These are phyloP conservation scores for Prunella vulgaris DNA, from an alignment of 257 asterid genomes.

Conservation along the genomic window DNA sequence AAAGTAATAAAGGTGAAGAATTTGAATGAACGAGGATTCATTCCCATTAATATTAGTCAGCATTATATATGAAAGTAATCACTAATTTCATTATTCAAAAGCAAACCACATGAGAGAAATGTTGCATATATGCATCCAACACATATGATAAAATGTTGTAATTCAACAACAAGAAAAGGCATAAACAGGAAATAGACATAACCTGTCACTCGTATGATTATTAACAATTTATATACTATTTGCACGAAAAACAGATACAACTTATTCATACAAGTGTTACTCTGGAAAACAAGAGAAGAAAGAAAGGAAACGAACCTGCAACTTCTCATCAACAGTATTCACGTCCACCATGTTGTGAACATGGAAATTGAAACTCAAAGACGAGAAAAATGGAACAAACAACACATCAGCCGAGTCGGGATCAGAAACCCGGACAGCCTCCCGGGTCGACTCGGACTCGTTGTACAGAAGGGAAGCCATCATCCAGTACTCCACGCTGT, in stretches of 20 bases:
- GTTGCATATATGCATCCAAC: not conserved
- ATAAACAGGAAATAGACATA: too few species aligned
- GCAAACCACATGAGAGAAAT: not conserved
- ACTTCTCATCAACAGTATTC: not conserved
- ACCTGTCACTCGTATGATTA: not conserved
- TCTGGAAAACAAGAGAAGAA: too few species aligned
- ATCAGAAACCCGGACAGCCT: not conserved
- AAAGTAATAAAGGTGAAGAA: too few species aligned
- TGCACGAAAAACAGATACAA: too few species aligned
- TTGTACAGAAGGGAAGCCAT: not conserved
- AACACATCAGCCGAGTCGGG: not conserved
- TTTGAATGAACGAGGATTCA: too few species aligned
- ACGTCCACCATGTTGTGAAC: not conserved
- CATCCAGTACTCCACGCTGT: not conserved
- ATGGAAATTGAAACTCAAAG: not conserved
- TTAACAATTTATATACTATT: too few species aligned
- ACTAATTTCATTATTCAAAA: too few species aligned
- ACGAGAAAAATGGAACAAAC: not conserved
- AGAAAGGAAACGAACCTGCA: not conserved
- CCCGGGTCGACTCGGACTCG: not conserved
- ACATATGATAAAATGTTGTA: not conserved
- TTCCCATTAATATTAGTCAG: not conserved
- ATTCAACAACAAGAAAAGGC: not conserved
- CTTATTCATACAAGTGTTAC: too few species aligned
- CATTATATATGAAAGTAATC: too few species aligned